Conservation (phyloP, 306 rosid genomes). For the Abrus pulchellus region DNA sequence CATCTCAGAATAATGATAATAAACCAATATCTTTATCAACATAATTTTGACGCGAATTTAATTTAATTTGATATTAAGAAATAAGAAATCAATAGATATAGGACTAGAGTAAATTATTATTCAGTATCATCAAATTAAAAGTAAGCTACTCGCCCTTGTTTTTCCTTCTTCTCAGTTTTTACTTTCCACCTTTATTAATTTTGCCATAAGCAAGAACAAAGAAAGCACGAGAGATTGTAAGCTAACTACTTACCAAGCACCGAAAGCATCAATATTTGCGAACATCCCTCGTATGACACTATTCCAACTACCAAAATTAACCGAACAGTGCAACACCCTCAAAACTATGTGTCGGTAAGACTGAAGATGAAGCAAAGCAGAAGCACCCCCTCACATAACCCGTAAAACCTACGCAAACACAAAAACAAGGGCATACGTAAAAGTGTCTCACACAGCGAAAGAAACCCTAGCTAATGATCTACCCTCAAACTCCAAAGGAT, state of each 20-base stretch:
- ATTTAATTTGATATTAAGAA: neutral
- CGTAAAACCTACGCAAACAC: constrained; percentile 34
- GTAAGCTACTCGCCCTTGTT: neutral
- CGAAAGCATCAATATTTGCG: no score
- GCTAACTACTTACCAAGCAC: neutral
- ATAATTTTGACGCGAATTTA: neutral
- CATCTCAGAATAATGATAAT: neutral
- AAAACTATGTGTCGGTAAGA: constrained; percentile 48
- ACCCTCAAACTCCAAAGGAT: constrained; percentile 25
- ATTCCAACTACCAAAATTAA: constrained; percentile 38
- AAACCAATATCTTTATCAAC: neutral
- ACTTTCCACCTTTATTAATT: neutral
- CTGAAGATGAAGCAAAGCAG: constrained; percentile 2
- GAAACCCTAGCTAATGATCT: constrained; percentile 46
- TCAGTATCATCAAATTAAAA: neutral
- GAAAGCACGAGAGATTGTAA: neutral
- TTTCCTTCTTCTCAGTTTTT: neutral
- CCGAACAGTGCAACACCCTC: constrained; percentile 50
- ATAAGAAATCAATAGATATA: neutral
- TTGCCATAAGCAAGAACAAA: constrained; percentile 1
- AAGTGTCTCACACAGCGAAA: neutral
- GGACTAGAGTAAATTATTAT: neutral
- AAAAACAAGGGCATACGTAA: neutral
- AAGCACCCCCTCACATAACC: neutral
- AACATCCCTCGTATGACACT: constrained; percentile 28